These are phyloP conservation scores for Trichoderma lentiforme DNA, from an alignment of 2,329 filamentous ascomycete genomes.

Conservation along the genomic window DNA sequence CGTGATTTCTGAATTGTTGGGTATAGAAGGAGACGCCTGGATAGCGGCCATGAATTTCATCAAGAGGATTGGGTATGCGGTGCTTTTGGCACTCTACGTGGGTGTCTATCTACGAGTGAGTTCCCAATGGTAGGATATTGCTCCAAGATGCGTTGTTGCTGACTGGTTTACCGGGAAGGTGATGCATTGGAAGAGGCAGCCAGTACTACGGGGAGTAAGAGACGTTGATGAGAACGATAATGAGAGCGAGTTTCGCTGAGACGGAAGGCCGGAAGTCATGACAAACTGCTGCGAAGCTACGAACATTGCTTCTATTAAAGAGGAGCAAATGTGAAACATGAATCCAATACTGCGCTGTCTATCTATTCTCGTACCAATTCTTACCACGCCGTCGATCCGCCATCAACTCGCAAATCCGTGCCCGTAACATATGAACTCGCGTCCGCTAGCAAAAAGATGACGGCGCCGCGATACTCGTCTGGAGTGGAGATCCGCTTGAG, in stretches of 20 bases:
- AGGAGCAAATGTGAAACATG: not conserved
- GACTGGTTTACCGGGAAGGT: too few relatives aligned
- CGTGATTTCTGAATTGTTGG: not conserved
- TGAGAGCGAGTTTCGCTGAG: not conserved
- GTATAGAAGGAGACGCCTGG: not conserved
- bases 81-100: conserved; percentile 14
- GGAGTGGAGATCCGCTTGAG: conserved; percentile 3
- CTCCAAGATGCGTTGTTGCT: too few relatives aligned
- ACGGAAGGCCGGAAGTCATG: not conserved
- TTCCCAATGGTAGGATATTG: not conserved
- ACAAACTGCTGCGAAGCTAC: not conserved
- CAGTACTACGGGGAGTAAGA: not conserved
- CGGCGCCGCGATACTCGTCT: conserved; percentile 10
- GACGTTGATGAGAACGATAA: not conserved
- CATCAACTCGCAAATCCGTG: conserved; percentile 9
- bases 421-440: conserved; percentile 15
- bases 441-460: not conserved
- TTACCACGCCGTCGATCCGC: conserved; percentile 14
- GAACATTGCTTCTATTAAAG: not conserved
- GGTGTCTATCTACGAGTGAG: conserved; percentile 4
- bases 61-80: conserved; percentile 2
- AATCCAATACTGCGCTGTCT: not conserved
- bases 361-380: not conserved
- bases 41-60: not conserved
- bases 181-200: not conserved